A percentile compares a stretch with the other conserved stretches of the same genome.
Evolutionary conservation across 2,329 filamentous ascomycete genomes (phyloP).

Genomic region (Hysterium pulicare): DNA sequence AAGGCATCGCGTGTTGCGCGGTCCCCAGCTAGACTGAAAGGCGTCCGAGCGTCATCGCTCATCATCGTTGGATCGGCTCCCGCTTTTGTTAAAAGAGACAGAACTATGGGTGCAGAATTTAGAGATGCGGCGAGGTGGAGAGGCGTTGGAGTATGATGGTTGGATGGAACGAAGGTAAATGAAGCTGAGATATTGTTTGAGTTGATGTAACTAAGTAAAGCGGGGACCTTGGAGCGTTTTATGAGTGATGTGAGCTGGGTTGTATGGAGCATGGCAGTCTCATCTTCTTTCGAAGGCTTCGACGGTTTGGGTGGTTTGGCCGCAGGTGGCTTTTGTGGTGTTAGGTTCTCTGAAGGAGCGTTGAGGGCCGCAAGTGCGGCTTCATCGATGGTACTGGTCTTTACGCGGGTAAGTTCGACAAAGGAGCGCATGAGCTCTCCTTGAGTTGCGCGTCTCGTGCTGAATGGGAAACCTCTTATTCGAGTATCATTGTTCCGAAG

Average conservation of each 20-base stretch:
- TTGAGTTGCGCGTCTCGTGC: conserved; percentile 84
- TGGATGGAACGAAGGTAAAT: conserved; percentile 71
- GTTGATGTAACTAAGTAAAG: conserved; percentile 77
- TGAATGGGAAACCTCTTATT: conserved; percentile 88
- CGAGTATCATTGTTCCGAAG: conserved; percentile 74
- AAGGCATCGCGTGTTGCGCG: conserved; percentile 85
- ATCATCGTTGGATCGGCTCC: conserved; percentile 67
- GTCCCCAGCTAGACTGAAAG: conserved; percentile 86
- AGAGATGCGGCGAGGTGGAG: conserved; percentile 83
- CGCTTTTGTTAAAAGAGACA: conserved; percentile 71
- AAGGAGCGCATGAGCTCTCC: conserved; percentile 93
- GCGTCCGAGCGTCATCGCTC: conserved; percentile 67
- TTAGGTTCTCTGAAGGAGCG: conserved; percentile 40
- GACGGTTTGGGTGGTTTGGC: conserved; percentile 48
- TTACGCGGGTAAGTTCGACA: conserved; percentile 86
- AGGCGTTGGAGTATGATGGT: conserved; percentile 75
- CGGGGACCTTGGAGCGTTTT: conserved; percentile 84
- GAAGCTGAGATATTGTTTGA: conserved; percentile 68
- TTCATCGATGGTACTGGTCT: conserved; percentile 75
- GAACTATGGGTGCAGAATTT: conserved; percentile 73
- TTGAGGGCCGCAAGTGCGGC: conserved; percentile 53
- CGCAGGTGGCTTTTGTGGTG: conserved; percentile 31
- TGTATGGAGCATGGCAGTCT: conserved; percentile 77
- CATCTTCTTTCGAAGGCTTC: conserved; percentile 77
- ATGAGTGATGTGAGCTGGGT: conserved; percentile 85